Percentiles rank a stretch among this genome's conserved stretches.
phyloP scores from a whole-genome alignment of 2,329 filamentous ascomycete species.

The Albophoma yamanashiensis region DNA sequence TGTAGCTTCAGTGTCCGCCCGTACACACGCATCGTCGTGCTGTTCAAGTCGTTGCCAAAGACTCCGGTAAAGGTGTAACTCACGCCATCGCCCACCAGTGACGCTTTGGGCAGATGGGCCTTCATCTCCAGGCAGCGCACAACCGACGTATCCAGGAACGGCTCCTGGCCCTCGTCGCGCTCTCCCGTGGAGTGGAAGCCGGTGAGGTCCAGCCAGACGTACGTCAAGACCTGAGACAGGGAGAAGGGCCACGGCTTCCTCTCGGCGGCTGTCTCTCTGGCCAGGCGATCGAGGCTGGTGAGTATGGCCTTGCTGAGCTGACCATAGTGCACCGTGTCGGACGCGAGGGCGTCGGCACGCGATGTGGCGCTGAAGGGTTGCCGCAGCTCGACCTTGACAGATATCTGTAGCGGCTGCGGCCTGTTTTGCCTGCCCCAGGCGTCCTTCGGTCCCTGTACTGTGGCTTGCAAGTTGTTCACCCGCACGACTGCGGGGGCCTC shows the following conservation, averaged over 20 bases:
- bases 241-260: slow-evolving; percentile 2
- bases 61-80: slow-evolving; percentile 36
- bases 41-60: slow-evolving; percentile 19
- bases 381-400: slow-evolving; percentile 46
- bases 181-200: slow-evolving; percentile 10
- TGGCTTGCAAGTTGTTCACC: slow-evolving; percentile 51
- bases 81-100: slow-evolving; percentile 51
- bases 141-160: slow-evolving; percentile 18
- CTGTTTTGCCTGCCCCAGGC: slow-evolving; percentile 54
- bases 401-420: slow-evolving; percentile 51
- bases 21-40: slow-evolving; percentile 11
- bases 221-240: slow-evolving; percentile 17
- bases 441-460: slow-evolving; percentile 47
- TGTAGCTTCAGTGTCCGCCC: slow-evolving; percentile 35
- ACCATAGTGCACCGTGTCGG: slow-evolving; percentile 70
- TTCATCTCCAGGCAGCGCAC: slow-evolving; percentile 40
- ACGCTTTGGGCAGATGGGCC: slow-evolving; percentile 55
- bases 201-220: slow-evolving; percentile 21
- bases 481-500: slow-evolving; percentile 36
- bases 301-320: slow-evolving; percentile 56
- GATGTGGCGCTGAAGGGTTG: slow-evolving; percentile 48
- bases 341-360: slow-evolving; percentile 46
- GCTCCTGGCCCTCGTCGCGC: slow-evolving; percentile 1
- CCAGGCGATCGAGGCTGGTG: slow-evolving; percentile 26
- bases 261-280: neutral